These are phyloP conservation scores for Pyrenochaeta sp. DNA, from an alignment of 2,329 filamentous ascomycete species.

Conservation along the genomic window DNA sequence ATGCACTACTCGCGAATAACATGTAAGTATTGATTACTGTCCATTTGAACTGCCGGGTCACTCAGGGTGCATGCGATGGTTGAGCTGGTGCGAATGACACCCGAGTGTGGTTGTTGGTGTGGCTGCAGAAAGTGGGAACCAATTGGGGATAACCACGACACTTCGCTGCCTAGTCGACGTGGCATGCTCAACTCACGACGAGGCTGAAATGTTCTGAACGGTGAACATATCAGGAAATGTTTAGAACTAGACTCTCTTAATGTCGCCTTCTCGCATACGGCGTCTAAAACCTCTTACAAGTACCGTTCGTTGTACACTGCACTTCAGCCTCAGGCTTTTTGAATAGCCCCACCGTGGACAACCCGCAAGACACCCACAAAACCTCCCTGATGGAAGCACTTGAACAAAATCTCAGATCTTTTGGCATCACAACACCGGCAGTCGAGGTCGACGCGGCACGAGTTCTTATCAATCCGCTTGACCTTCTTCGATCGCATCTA, in stretches of 20 bases:
- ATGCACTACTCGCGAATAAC: too few relatives aligned
- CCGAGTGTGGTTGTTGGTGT: conserved; percentile 5
- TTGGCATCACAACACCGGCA: conserved; percentile 4
- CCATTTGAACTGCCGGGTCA: too few relatives aligned
- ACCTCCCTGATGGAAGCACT: conserved; percentile 9
- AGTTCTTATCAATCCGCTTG: conserved; percentile 33
- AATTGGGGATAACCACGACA: conserved; percentile 12
- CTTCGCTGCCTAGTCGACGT: conserved; percentile 7
- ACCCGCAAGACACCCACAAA: neutral
- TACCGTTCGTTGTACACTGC: neutral
- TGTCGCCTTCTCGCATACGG: neutral
- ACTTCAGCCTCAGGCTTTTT: neutral
- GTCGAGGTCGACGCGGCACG: neutral
- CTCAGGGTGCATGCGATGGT: too few relatives aligned
- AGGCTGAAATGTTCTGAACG: conserved; percentile 5
- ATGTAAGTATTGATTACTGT: too few relatives aligned
- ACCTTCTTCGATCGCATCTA: conserved; percentile 32
- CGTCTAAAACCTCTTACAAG: neutral
- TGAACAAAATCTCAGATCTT: conserved; percentile 4
- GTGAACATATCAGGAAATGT: neutral
- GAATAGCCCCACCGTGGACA: neutral
- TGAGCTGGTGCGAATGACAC: too few relatives aligned
- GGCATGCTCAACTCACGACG: conserved; percentile 8
- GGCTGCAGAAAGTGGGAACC: conserved; percentile 4
- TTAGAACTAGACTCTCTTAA: neutral